Conservation (phyloP, 805 yeast genomes). For the Ogataea haglerorum region DNA sequence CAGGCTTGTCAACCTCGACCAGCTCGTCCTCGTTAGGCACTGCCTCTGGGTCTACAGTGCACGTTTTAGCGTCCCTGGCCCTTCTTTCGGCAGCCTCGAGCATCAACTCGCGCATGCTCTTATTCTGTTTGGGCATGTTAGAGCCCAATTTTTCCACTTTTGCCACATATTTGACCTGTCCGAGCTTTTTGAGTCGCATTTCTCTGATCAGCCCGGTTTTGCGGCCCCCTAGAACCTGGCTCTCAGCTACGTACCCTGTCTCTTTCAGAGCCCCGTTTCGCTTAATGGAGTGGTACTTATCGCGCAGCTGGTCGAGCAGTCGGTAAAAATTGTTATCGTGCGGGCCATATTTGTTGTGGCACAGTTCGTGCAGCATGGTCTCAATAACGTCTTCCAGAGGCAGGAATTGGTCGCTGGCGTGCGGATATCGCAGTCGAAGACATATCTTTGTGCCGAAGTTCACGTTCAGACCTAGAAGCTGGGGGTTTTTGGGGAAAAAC, state of each 20-base stretch:
- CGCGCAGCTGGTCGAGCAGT: slow-evolving; percentile 57
- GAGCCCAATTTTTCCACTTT: slow-evolving; percentile 38
- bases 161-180: slow-evolving; percentile 38
- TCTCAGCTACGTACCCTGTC: slow-evolving; percentile 49
- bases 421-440: slow-evolving; percentile 62
- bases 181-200: slow-evolving; percentile 40
- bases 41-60: slow-evolving; percentile 32
- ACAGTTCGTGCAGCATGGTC: slow-evolving; percentile 83
- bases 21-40: slow-evolving; percentile 46
- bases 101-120: slow-evolving; percentile 41
- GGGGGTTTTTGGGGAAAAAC: slow-evolving; percentile 68
- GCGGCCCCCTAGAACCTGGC: slow-evolving; percentile 41
- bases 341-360: slow-evolving; percentile 77
- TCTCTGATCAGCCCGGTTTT: slow-evolving; percentile 29
- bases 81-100: slow-evolving; percentile 64
- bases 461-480: slow-evolving; percentile 77
- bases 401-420: slow-evolving; percentile 49
- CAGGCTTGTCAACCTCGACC: slow-evolving; percentile 32
- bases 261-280: slow-evolving; percentile 40
- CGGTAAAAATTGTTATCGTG: slow-evolving; percentile 73
- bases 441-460: slow-evolving; percentile 72
- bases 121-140: slow-evolving; percentile 8
- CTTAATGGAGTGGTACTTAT: slow-evolving; percentile 45
- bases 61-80: slow-evolving; percentile 48
- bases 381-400: slow-evolving; percentile 68